Conservation (phyloP, 331 rosid genomes). For the Ulmus americana region DNA sequence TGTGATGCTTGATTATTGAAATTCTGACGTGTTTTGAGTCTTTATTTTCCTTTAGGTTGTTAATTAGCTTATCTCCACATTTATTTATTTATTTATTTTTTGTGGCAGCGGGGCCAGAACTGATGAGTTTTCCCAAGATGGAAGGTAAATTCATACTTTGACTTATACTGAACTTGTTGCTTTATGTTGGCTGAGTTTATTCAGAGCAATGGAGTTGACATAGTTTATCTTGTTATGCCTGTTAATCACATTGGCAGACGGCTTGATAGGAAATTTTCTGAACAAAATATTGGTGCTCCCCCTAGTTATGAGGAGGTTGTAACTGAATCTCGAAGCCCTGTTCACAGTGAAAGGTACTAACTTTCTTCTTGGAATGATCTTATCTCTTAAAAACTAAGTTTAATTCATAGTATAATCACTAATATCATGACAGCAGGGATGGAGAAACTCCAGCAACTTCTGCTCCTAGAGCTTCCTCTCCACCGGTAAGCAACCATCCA, state of each 20-base stretch:
- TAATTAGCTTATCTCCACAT: no score
- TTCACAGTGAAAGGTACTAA: slow-evolving; percentile 47
- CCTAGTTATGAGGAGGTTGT: slow-evolving; percentile 75
- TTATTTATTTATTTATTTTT: slow-evolving; percentile 2
- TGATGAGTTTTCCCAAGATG: slow-evolving; percentile 73
- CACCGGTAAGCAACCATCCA: slow-evolving; percentile 8
- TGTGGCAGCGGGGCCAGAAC: slow-evolving; percentile 62
- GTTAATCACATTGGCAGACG: slow-evolving; percentile 29
- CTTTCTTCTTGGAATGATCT: slow-evolving; percentile 4
- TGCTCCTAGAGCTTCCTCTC: slow-evolving; percentile 41
- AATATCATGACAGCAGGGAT: slow-evolving; percentile 44
- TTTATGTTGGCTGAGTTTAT: background rate
- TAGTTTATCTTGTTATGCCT: slow-evolving; percentile 5
- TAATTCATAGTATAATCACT: background rate
- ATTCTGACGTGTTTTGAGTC: no score
- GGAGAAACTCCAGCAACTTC: slow-evolving; percentile 42
- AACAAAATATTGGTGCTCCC: slow-evolving; percentile 61
- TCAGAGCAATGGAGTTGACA: background rate
- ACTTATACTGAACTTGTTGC: background rate
- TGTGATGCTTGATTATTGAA: no score
- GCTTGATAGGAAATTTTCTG: slow-evolving; percentile 57
- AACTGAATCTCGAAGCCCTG: slow-evolving; percentile 59
- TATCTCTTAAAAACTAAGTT: background rate
- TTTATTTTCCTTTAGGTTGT: no score
- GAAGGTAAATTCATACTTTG: slow-evolving; percentile 45